Conservation (phyloP, 148 eudicot genomes). For the Diospyros kaki region DNA sequence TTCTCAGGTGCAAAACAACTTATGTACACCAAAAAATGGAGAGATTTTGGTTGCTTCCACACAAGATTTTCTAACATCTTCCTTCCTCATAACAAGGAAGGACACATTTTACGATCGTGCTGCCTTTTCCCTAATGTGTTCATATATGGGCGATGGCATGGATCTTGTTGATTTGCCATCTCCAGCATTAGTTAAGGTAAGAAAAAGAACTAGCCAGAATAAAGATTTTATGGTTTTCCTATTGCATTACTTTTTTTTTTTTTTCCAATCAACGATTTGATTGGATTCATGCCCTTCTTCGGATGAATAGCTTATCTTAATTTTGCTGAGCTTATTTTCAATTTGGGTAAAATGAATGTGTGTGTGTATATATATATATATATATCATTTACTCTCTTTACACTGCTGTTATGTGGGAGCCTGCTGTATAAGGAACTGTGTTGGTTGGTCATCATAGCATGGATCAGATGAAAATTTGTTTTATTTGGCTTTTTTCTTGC, state of each 20-base stretch:
- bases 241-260: background rate
- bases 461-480: background rate
- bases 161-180: conserved; percentile 86
- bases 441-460: background rate
- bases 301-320: background rate
- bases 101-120: conserved; percentile 97
- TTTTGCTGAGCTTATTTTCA: background rate
- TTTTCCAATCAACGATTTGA: background rate
- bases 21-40: conserved; percentile 96
- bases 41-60: conserved; percentile 97
- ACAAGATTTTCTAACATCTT: conserved; percentile 91
- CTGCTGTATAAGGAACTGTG: background rate
- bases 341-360: background rate
- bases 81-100: conserved; percentile 88
- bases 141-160: conserved; percentile 93
- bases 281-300: background rate
- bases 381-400: background rate
- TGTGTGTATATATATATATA: too few species aligned
- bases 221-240: background rate
- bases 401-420: background rate
- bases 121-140: conserved; percentile 74
- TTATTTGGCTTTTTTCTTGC: background rate
- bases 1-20: conserved; percentile 89
- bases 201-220: conserved; percentile 6
- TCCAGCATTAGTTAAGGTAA: conserved; percentile 77